Conservation (phyloP, 768 basidiomycete genomes). For the Agrocybe chaxingu region DNA sequence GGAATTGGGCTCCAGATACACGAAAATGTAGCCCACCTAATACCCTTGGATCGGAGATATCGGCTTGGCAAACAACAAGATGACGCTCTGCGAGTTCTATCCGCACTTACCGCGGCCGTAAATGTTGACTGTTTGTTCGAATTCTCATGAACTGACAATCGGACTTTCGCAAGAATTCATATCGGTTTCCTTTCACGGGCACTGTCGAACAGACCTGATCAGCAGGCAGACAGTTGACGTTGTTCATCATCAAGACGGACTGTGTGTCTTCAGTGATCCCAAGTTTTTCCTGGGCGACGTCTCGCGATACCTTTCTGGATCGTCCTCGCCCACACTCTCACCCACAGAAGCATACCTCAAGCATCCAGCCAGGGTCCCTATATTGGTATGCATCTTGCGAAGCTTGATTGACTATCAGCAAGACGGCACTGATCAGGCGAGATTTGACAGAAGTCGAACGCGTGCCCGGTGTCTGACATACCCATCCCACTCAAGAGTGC, state of each 20-base stretch:
- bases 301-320: background rate
- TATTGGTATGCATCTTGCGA: no score
- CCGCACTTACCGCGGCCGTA: constrained; percentile 9
- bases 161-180: background rate
- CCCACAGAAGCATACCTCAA: no score
- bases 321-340: no score
- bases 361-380: no score
- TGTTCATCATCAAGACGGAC: background rate
- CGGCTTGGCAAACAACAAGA: background rate
- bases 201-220: no score
- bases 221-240: background rate
- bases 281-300: background rate
- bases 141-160: constrained; percentile 6
- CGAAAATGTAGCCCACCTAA: background rate
- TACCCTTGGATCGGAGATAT: background rate
- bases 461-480: no score
- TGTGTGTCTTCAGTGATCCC: constrained; percentile 1
- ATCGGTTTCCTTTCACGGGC: no score
- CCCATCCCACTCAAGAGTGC: no score
- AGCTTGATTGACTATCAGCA: no score
- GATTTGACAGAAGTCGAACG: no score
- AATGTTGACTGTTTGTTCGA: constrained; percentile 1
- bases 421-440: no score
- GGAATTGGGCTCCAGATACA: background rate
- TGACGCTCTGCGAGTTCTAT: background rate